Base-by-base conservation (phyloP, 768 basidiomycete species). In the Cyclocybe aegerita region DNA sequence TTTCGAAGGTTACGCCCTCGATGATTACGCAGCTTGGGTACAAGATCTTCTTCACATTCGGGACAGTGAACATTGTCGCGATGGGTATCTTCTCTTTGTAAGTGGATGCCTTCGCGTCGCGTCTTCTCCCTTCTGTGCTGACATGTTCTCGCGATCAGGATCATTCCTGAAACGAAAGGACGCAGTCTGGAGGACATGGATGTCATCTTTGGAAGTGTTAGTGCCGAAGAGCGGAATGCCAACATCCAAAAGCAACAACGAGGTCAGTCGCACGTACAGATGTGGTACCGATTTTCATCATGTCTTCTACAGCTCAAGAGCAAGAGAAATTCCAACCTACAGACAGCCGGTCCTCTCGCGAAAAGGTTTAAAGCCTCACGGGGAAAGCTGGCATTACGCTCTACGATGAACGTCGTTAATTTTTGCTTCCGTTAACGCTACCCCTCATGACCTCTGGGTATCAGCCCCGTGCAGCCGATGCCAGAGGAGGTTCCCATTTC, bases 11-110 rank as follows among this genome's bases (percentile, higher is more conserved):
- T 37, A 89, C 88, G 8, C 89, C 85, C 2, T 73, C 75, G 16
- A 72, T 90, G 56, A 78, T 78, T 30, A 76, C 79, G 0, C 67
- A 74, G 47, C 69, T 90, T 5, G 84, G 85, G 0, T 90, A 78
- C 68, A 88, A 90, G 68, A 71, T 90, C 44, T 90, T 90, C 72
- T 66, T 90, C 59, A 80, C 88, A 77, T 90, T 90, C 61, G 89
- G 73, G 1, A 72, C 87, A 15, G 78, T 91, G 66, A 88, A 91
- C 67, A 72, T 90, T 35, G 80, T 71, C 32, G 88, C 78, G n/a
- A 86, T 89, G 83, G 83, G 70, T 31, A 62, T 73, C 11, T 90
- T 92, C 65, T 71, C 87, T 0, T 62, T 85, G 83, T 88, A 23
- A 23, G 78, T 66, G 4, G 35, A 7, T 41, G 36, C 23, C 35